Base-by-base conservation (phyloP, 345 rosid genomes). In the Populus davidiana region DNA sequence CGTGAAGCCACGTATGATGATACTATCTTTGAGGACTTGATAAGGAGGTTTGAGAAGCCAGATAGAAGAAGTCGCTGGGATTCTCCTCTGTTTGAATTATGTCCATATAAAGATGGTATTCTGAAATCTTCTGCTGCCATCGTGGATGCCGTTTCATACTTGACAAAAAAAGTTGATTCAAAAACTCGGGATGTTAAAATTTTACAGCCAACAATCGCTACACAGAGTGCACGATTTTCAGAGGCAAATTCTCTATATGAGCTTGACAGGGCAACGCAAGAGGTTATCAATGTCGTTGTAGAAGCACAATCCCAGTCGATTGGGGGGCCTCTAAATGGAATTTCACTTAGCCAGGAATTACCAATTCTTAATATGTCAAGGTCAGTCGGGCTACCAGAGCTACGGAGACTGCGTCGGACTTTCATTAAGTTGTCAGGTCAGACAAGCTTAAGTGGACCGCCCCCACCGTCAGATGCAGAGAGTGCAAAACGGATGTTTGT, bases 21-120 rank as follows among this genome's bases (percentile, higher is more conserved):
- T 77, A 82, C 79, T 25, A 89, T 96, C 77, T 91, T 92, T 62
- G 94, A 89, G 70, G 98, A 94, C 84, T 82, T 94, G 59, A 89
- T 81, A 65, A 89, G 96, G 79, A 90, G 98, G 82, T 94, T 96
- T 8, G 99, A 96, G 92, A 91, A 81, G 67, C 98, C 97, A 0
- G 98, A 94, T 78, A 87, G 92, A 79, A 89, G 97, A 77, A 96
- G 88, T 80, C 86, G 98, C 0, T 96, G 99, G 99, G 99, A 96
- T 83, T 93, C 98, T 2, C 98, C 99, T 36, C 85, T 92, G 80
- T 96, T 92, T 67, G 97, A 94, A 81, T 75, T 96, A 63, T 85
- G 79, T 85, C 95, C 97, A 8, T 72, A 63, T 72, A 85, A 74
- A 50, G 92, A 90, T 29, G 91, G 83, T 27, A 86, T 91, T 62